Evolutionary conservation across 2,329 filamentous ascomycete species (phyloP), one percentile per base, ranked within the genome.

Genomic region (Epichloe glyceriae): DNA sequence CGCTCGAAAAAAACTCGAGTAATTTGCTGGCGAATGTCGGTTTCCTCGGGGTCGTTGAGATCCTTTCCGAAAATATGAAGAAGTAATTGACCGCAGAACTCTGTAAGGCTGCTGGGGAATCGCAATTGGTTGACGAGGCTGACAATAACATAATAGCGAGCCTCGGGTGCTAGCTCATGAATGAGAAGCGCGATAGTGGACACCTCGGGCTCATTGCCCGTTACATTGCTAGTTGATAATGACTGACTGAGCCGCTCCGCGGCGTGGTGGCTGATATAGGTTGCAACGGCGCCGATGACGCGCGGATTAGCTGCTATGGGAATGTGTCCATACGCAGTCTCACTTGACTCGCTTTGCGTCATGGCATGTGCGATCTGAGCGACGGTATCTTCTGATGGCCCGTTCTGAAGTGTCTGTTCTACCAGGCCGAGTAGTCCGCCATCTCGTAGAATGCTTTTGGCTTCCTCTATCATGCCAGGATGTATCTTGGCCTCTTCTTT

Each of bases 111-210:
- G 62, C 89, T 95, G 11, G 90, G 88, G 65, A 85, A 95, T 54
- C 93, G 86, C 46, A 98, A 78, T 68, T 97, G 90, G 66, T 97
- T 95, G 52, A 88, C 79, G 63, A 98, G 88, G 57, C 86, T 87
- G 58, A 78, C 82, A 52, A 97, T 69, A 52, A 98, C 73, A 64
- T 88, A 86, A 70, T 95, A 95, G 50, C 90, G 83, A 20, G 83
- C 82, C 66, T 94, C 88, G 0, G 86, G 79, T 39, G 78, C 74
- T 39, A 94, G 73, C 54, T 86, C 85, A 59, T 85, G 83, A 10
- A 87, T 78, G 33, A 98, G 75, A 58, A 86, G 82, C 53, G 85
- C 85, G 53, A 98, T 70, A 14, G 93, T 73, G 44, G 79, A 79
- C 37, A 85, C 80, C 57, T 91, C 85, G 33, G 66, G 58, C 53